phyloP scores from a whole-genome alignment of 169 alveolate genomes.

The Plasmodium yoelii region DNA sequence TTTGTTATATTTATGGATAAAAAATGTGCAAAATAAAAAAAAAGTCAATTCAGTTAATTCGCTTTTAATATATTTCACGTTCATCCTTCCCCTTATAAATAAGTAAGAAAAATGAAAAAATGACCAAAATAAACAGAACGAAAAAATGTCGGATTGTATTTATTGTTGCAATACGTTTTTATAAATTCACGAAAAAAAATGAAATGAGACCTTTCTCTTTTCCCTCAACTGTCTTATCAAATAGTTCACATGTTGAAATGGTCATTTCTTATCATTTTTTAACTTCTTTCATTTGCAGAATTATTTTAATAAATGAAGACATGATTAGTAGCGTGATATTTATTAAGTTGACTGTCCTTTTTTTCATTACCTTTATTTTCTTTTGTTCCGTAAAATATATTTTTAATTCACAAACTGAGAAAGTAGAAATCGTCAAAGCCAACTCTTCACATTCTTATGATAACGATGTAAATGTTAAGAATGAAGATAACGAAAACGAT shows the following conservation, averaged over 20 bases:
- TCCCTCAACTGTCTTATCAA: too few relatives aligned
- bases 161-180: too few relatives aligned
- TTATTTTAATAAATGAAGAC: conserved; percentile 47
- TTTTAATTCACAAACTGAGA: conserved; percentile 13
- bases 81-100: conserved; percentile 53
- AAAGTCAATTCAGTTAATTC: conserved; percentile 32
- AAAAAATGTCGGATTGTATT: neutral
- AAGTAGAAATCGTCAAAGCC: conserved; percentile 1
- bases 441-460: neutral
- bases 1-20: conserved; percentile 46
- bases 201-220: too few relatives aligned
- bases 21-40: conserved; percentile 16
- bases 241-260: neutral
- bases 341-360: conserved; percentile 8
- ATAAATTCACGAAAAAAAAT: too few relatives aligned
- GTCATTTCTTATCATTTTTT: too few relatives aligned
- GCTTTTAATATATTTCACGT: conserved; percentile 49
- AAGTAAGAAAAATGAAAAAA: too few relatives aligned
- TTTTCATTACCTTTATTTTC: conserved; percentile 20
- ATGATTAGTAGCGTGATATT: conserved; percentile 22
- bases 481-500: conserved; percentile 23
- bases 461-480: conserved; percentile 25
- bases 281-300: too few relatives aligned
- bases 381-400: conserved; percentile 23
- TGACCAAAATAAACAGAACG: neutral